Evolutionary conservation across 1,284 basidiomycete species (phyloP).

Genomic region (Veloporphyrellus conicus): DNA sequence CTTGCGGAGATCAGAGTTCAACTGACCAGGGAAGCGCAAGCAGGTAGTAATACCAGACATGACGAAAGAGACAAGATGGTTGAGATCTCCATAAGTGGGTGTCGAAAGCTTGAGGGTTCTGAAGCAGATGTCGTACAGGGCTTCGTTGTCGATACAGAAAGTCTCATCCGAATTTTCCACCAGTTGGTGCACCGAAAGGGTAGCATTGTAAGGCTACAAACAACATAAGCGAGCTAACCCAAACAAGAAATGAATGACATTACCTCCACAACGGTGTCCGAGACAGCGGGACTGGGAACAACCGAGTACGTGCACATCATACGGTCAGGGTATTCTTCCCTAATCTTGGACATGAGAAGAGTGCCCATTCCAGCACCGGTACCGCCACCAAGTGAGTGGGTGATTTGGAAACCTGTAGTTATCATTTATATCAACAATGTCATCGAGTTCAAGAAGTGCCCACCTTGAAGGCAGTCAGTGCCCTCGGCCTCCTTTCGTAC

Average conservation of each 20-base stretch:
- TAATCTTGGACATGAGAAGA: slow-evolving; percentile 85
- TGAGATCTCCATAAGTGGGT: slow-evolving; percentile 94
- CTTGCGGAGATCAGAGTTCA: slow-evolving; percentile 97
- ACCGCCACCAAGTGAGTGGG: slow-evolving; percentile 95
- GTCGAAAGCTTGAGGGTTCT: slow-evolving; percentile 91
- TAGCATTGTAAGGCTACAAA: slow-evolving; percentile 86
- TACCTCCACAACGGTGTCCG: slow-evolving; percentile 94
- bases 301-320: slow-evolving; percentile 99
- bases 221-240: slow-evolving; percentile 1
- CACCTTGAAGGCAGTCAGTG: slow-evolving; percentile 89
- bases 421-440: no score
- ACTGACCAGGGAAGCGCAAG: slow-evolving; percentile 96
- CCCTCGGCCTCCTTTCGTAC: slow-evolving; percentile 87
- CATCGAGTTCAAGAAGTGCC: slow-evolving; percentile 17
- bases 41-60: slow-evolving; percentile 98
- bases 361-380: slow-evolving; percentile 94
- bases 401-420: slow-evolving; percentile 83
- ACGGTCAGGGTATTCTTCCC: slow-evolving; percentile 91
- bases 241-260: slow-evolving; percentile 9
- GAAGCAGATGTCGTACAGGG: slow-evolving; percentile 98
- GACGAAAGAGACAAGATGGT: slow-evolving; percentile 95
- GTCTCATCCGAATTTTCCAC: slow-evolving; percentile 96
- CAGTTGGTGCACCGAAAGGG: slow-evolving; percentile 91
- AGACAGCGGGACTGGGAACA: slow-evolving; percentile 93
- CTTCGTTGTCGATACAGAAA: slow-evolving; percentile 97